Evolutionary conservation across 768 basidiomycete species (phyloP).

Genomic region (Daedaleopsis nitida): DNA sequence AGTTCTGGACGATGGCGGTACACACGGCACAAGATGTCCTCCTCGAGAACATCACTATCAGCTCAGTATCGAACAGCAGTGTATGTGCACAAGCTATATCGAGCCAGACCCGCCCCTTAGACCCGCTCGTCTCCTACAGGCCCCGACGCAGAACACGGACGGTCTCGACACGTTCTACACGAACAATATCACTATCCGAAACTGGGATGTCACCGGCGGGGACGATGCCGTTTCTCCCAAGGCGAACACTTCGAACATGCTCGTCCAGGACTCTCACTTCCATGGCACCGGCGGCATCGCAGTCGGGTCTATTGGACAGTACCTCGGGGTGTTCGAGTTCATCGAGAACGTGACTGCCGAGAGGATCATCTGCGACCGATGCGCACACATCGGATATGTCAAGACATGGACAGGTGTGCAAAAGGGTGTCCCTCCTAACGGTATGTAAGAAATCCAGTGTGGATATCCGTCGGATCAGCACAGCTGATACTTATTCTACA

Average conservation of each 20-base stretch:
- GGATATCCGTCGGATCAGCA: no score
- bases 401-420: neutral
- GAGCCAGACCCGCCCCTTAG: neutral
- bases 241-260: neutral
- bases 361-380: neutral
- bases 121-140: neutral
- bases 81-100: neutral
- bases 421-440: neutral
- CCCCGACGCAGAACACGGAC: neutral
- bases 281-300: neutral
- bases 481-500: neutral
- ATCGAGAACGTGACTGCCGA: neutral
- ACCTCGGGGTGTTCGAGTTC: neutral
- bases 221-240: neutral
- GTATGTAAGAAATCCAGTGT: neutral
- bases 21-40: neutral
- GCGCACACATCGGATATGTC: neutral
- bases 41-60: neutral
- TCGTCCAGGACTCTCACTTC: neutral
- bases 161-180: slow-evolving; percentile 1
- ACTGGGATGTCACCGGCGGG: neutral
- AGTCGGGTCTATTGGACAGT: neutral
- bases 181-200: neutral
- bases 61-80: neutral
- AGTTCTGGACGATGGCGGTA: slow-evolving; percentile 1